Percentiles rank a stretch among this genome's conserved stretches.
Conservation (phyloP, 768 basidiomycete species). For the Amyloporia xantha region DNA sequence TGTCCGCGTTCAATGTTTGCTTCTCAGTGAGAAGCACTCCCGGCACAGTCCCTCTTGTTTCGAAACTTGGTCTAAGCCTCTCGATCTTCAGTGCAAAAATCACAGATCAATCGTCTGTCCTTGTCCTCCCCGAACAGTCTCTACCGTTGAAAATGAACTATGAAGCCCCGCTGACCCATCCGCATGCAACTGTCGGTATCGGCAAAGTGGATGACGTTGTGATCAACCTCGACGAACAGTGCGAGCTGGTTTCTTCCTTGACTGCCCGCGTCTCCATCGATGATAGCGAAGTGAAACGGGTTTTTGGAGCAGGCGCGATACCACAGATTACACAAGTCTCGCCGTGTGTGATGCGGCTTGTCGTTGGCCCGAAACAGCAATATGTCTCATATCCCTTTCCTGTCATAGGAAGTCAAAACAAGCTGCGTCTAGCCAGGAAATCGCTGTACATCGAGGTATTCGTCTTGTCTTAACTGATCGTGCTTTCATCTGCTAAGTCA, state of each 20-base stretch:
- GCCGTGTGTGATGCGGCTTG: slow-evolving; percentile 27
- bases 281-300: neutral
- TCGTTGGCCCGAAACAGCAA: slow-evolving; percentile 22
- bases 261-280: neutral
- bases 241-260: slow-evolving; percentile 10
- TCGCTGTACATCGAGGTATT: slow-evolving; percentile 33
- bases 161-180: neutral
- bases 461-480: neutral
- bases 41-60: slow-evolving; percentile 14
- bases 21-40: neutral
- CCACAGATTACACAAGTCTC: slow-evolving; percentile 19
- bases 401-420: slow-evolving; percentile 30
- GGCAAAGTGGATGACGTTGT: slow-evolving; percentile 14
- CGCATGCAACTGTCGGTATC: neutral
- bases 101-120: slow-evolving; percentile 16
- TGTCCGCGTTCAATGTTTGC: slow-evolving; percentile 6
- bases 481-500: neutral
- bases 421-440: slow-evolving; percentile 45
- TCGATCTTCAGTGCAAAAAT: slow-evolving; percentile 15
- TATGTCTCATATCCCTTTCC: slow-evolving; percentile 38
- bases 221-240: slow-evolving; percentile 17
- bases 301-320: neutral
- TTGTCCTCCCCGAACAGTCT: slow-evolving; percentile 17
- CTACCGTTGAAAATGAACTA: slow-evolving; percentile 1
- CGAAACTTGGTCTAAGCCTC: slow-evolving; percentile 12